These are phyloP conservation scores for Chaetomium sp. DNA, from an alignment of 2,329 filamentous ascomycete species.

Conservation along the genomic window DNA sequence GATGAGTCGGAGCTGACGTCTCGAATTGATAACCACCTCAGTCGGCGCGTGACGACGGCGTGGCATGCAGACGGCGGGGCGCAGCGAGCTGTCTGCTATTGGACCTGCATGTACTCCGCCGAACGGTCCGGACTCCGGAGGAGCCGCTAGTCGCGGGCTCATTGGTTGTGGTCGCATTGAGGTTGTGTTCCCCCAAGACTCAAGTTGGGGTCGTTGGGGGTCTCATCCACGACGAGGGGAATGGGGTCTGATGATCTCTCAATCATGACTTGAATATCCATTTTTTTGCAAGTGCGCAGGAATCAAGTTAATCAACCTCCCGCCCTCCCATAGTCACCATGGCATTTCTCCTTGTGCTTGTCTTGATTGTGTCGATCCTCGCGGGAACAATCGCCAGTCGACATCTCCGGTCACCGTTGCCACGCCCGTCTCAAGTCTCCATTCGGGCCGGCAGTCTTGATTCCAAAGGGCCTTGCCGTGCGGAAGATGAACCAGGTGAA, in stretches of 20 bases:
- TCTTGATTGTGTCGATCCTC: background rate
- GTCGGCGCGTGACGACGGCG: background rate
- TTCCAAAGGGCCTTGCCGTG: too few species aligned
- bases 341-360: background rate
- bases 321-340: background rate
- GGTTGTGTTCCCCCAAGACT: background rate
- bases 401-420: background rate
- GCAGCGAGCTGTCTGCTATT: constrained; percentile 1
- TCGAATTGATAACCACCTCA: background rate
- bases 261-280: background rate
- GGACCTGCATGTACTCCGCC: background rate
- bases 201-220: background rate
- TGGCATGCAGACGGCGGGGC: background rate
- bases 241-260: background rate
- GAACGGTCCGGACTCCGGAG: too few species aligned
- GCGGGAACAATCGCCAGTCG: background rate
- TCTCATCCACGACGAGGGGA: background rate
- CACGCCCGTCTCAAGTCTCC: background rate
- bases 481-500: background rate
- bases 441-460: too few species aligned
- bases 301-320: background rate
- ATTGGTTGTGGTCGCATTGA: background rate
- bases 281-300: too few species aligned
- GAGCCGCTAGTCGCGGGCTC: background rate
- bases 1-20: background rate